These are phyloP conservation scores for Ensete ventricosum DNA, from an alignment of 176 grass and related monocot genomes.

Conservation along the genomic window DNA sequence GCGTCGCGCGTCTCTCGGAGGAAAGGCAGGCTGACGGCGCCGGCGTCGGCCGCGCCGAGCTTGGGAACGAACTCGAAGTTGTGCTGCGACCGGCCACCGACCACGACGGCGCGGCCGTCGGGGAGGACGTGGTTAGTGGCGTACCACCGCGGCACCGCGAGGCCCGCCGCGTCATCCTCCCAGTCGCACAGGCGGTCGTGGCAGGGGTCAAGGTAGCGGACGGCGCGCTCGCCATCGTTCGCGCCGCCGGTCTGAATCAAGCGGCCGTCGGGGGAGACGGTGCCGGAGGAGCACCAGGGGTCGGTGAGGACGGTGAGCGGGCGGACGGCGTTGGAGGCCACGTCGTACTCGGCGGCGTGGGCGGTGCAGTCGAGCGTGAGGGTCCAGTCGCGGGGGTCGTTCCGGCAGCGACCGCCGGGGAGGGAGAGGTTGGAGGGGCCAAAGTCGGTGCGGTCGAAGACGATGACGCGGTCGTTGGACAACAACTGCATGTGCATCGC, in stretches of 20 bases:
- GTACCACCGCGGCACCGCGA: conserved; percentile 25
- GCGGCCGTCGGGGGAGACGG: neutral
- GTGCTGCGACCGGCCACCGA: conserved; percentile 24
- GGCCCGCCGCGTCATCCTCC: conserved; percentile 8
- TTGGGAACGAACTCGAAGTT: conserved; percentile 38
- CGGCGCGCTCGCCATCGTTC: neutral
- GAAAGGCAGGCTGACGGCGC: conserved; percentile 10
- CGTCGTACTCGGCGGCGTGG: conserved; percentile 11
- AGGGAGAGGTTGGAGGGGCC: conserved; percentile 18
- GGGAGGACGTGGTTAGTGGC: conserved; percentile 26
- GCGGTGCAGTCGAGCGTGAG: conserved; percentile 10
- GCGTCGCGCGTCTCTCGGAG: conserved; percentile 17
- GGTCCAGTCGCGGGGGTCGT: neutral
- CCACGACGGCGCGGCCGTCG: conserved; percentile 26
- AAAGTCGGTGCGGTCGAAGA: conserved; percentile 16
- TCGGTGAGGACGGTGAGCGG: neutral
- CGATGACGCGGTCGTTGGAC: neutral
- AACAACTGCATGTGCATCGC: conserved; percentile 11
- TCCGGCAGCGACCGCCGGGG: neutral
- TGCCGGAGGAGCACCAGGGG: conserved; percentile 11
- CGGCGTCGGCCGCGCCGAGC: neutral
- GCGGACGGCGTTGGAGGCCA: neutral
- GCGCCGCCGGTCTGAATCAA: conserved; percentile 1
- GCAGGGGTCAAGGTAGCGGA: neutral
- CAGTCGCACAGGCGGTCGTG: conserved; percentile 10